Percentiles rank a stretch among this genome's conserved stretches.
These are phyloP conservation scores for Candida oleophila DNA, from an alignment of 805 yeast genomes.

Conservation along the genomic window DNA sequence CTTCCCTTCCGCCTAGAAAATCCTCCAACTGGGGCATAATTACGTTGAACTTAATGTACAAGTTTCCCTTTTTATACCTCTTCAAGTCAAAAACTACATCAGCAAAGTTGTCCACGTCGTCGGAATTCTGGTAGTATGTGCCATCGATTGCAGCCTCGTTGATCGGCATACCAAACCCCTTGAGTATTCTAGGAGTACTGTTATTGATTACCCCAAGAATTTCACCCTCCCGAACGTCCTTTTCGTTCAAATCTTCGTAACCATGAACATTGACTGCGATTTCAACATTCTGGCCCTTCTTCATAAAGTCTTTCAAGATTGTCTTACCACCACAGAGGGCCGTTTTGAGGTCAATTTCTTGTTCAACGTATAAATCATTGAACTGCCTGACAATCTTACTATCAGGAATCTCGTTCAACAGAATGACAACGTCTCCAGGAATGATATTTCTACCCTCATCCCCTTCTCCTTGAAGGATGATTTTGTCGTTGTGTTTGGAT, in stretches of 20 bases:
- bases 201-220: conserved; percentile 55
- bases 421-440: conserved; percentile 69
- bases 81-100: conserved; percentile 19
- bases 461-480: conserved; percentile 57
- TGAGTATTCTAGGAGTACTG: conserved; percentile 46
- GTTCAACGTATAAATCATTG: conserved; percentile 44
- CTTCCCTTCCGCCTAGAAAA: conserved; percentile 21
- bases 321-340: conserved; percentile 59
- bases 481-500: conserved; percentile 47
- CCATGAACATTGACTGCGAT: conserved; percentile 39
- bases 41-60: conserved; percentile 40
- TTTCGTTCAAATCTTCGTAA: conserved; percentile 10
- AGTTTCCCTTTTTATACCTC: conserved; percentile 30
- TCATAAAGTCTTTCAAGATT: conserved; percentile 28
- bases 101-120: conserved; percentile 12
- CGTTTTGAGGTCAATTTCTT: conserved; percentile 49
- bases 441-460: conserved; percentile 59
- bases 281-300: conserved; percentile 29
- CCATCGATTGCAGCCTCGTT: conserved; percentile 23
- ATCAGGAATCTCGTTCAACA: conserved; percentile 43
- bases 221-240: conserved; percentile 32
- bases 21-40: conserved; percentile 29
- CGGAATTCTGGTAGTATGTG: conserved; percentile 21
- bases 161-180: conserved; percentile 65
- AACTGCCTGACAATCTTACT: conserved; percentile 40